Evolutionary conservation across 495 filamentous ascomycete genomes (phyloP).

Genomic region (Coniosporium apollinis): DNA sequence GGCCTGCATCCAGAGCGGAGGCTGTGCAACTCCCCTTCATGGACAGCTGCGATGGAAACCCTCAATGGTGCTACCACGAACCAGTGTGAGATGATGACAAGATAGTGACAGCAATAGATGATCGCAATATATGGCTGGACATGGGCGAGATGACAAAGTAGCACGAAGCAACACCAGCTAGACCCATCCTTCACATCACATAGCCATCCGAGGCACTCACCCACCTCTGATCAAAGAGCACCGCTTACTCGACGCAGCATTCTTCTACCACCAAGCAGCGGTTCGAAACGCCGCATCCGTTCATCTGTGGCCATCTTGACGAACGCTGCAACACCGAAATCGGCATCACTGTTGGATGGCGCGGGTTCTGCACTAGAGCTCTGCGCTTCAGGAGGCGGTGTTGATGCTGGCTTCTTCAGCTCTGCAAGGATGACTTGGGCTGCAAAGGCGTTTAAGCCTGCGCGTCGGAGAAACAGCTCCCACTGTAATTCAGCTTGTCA

Average conservation of each 20-base stretch:
- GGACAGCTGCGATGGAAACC: too few species aligned
- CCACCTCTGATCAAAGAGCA: conserved; percentile 24
- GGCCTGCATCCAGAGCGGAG: too few species aligned
- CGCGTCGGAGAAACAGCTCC: conserved; percentile 57
- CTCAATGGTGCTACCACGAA: too few species aligned
- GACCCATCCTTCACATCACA: too few species aligned
- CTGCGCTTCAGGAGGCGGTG: conserved; percentile 1
- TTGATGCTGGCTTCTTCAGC: conserved; percentile 24
- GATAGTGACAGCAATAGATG: too few species aligned
- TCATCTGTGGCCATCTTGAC: conserved; percentile 37
- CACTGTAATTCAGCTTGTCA: conserved; percentile 20
- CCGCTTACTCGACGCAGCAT: conserved; percentile 34
- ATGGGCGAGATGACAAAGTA: too few species aligned
- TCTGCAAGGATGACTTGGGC: conserved; percentile 49
- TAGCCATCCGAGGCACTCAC: conserved; percentile 6
- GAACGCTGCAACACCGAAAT: conserved; percentile 36
- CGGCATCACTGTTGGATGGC: background rate
- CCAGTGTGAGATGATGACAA: too few species aligned
- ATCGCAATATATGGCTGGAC: too few species aligned
- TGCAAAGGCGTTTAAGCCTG: conserved; percentile 66
- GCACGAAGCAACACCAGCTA: too few species aligned
- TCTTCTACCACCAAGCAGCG: conserved; percentile 33
- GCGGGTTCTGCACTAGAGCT: background rate
- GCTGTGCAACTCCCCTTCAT: too few species aligned
- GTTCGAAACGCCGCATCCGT: conserved; percentile 21